Base-by-base conservation (phyloP, 2,329 filamentous ascomycete genomes). In the Gaeumannomyces tritici region DNA sequence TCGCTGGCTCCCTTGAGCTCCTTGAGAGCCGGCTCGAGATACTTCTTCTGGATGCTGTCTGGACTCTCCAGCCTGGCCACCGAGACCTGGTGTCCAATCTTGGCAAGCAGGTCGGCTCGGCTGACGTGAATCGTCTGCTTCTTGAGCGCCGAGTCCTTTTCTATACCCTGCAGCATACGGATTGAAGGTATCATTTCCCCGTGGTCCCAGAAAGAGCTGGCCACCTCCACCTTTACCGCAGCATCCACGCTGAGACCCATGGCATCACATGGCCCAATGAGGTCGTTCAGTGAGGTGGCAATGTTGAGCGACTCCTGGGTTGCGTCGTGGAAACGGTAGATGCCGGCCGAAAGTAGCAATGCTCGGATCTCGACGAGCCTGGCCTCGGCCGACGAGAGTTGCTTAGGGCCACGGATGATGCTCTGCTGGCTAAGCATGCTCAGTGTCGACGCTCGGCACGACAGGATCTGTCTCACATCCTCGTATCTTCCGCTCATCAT, bases 121-220 rank as follows among this genome's bases (percentile, higher is more conserved):
- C 87, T 91, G 33, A 96, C 83, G 2, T 81, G 76, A 57, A 96
- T 85, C 0, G 84, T 84, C 71, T 96, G 90, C 63, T 83, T 85
- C 62, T 84, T 84, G 2, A 90, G 74, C 31, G 85, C 80, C 54
- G 81, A 79, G 61, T 84, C 80, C 56, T 80, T 77, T 62, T 89
- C 83, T 13, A 97, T 81, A 56, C 85, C 83, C 69, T 93, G 89
- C 26, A 98, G 83, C 82, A 98, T 93, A 51, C 88, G 84, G 64
- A 99, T 96, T 0, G 95, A 96, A 0, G 90, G 86, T 26, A 88
- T 85, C 78, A 91, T 90, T 73, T 99, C 93, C 15, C 92, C 92
- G 71, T 96, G 89, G 65, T 96, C 91, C 93, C 95, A 99, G 1
- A 99, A 78, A 8, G 96, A 91, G 69, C 89, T 91, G 13, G 96